phyloP scores from a whole-genome alignment of 805 yeast genomes.

The Saturnispora quitensis region DNA sequence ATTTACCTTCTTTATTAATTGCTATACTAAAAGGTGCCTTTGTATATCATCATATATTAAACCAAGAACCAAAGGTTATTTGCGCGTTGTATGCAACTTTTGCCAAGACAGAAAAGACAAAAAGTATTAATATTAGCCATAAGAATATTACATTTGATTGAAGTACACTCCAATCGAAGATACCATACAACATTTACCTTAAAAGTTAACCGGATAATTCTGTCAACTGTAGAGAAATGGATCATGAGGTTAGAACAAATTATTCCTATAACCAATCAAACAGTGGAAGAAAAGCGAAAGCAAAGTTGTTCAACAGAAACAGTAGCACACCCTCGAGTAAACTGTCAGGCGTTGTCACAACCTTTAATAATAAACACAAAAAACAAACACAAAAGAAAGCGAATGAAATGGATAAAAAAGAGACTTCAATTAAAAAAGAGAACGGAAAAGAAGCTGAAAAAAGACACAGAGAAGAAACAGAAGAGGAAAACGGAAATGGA shows the following conservation, averaged over 20 bases:
- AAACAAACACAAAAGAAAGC: background rate
- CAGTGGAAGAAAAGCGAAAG: background rate
- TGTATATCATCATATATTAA: background rate
- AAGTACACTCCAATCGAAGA: background rate
- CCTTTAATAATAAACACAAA: background rate
- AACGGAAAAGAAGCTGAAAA: background rate
- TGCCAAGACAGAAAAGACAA: background rate
- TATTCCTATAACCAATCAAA: background rate
- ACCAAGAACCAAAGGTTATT: background rate
- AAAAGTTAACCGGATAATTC: background rate
- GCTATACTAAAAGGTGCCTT: background rate
- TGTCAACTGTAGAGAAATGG: background rate
- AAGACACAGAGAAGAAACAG: background rate
- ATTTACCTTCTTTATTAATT: background rate
- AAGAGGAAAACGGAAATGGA: background rate
- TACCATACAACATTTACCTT: conserved; percentile 4
- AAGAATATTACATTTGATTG: background rate
- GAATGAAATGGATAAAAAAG: background rate
- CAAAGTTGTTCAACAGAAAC: background rate
- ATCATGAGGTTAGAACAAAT: background rate
- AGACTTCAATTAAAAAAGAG: background rate
- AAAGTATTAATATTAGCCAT: background rate
- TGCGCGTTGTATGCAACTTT: background rate
- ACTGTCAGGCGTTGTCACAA: background rate
- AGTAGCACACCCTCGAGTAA: background rate